Percentiles rank a stretch among this genome's conserved stretches.
Evolutionary conservation across 2,329 filamentous ascomycete species (phyloP).

Genomic region (Paramyrothecium sp.): DNA sequence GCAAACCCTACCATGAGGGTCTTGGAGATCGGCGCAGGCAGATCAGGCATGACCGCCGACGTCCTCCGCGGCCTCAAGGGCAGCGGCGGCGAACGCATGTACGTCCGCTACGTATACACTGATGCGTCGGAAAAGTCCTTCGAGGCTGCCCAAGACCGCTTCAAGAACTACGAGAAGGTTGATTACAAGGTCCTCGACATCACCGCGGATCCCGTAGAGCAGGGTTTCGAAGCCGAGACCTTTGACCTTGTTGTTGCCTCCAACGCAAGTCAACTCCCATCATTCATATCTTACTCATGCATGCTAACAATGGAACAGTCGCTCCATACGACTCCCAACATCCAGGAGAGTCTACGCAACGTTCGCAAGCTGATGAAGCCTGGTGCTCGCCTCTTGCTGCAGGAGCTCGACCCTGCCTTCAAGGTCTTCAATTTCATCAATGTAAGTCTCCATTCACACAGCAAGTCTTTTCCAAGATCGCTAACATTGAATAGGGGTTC

Average conservation of each 20-base stretch:
- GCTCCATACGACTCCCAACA: neutral
- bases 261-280: slow-evolving; percentile 19
- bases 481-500: slow-evolving; percentile 14
- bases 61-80: slow-evolving; percentile 24
- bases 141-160: slow-evolving; percentile 21
- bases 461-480: no score
- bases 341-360: slow-evolving; percentile 24
- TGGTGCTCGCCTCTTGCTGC: slow-evolving; percentile 26
- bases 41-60: slow-evolving; percentile 24
- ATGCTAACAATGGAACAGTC: neutral
- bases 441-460: neutral
- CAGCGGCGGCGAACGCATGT: slow-evolving; percentile 11
- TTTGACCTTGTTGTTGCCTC: slow-evolving; percentile 37
- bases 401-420: slow-evolving; percentile 21
- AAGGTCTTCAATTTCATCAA: slow-evolving; percentile 24
- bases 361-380: slow-evolving; percentile 29
- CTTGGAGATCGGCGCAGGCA: slow-evolving; percentile 41
- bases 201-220: slow-evolving; percentile 17
- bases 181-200: slow-evolving; percentile 17
- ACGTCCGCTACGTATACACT: slow-evolving; percentile 26
- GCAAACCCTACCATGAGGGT: slow-evolving; percentile 27
- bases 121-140: slow-evolving; percentile 28
- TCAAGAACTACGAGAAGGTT: slow-evolving; percentile 14
- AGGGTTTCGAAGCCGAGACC: slow-evolving; percentile 25
- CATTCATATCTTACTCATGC: neutral